phyloP scores from a whole-genome alignment of 306 rosid genomes.

The Rosa lucieae region DNA sequence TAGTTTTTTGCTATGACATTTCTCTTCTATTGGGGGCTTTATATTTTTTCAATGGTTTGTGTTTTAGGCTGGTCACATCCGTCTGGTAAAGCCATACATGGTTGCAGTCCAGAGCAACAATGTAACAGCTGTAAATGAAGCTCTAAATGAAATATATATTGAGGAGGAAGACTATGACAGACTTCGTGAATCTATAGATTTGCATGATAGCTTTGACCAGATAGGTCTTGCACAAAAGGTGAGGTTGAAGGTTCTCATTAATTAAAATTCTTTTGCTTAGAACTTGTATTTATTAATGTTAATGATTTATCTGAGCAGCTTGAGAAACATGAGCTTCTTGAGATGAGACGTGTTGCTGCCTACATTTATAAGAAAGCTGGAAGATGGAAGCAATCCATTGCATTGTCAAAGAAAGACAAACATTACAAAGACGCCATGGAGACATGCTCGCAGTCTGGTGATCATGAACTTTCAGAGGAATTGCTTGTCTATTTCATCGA shows the following conservation, averaged over 20 bases:
- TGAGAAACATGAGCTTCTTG: slow-evolving; percentile 96
- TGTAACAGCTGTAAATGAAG: slow-evolving; percentile 97
- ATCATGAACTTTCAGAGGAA: slow-evolving; percentile 92
- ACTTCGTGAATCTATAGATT: slow-evolving; percentile 88
- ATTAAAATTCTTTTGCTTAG: neutral
- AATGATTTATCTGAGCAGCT: slow-evolving; percentile 48
- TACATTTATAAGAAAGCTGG: slow-evolving; percentile 95
- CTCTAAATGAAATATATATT: slow-evolving; percentile 87
- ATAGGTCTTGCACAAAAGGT: slow-evolving; percentile 99
- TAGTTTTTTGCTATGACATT: neutral
- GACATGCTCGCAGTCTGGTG: slow-evolving; percentile 97
- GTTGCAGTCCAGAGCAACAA: slow-evolving; percentile 98
- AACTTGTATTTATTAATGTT: slow-evolving; percentile 1
- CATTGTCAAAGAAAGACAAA: slow-evolving; percentile 95
- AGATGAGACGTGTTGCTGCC: slow-evolving; percentile 98
- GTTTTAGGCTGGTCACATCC: slow-evolving; percentile 85
- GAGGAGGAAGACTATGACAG: slow-evolving; percentile 99
- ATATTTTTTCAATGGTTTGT: slow-evolving; percentile 16
- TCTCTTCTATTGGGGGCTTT: neutral
- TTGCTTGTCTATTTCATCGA: slow-evolving; percentile 91
- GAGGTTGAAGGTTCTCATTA: slow-evolving; percentile 15
- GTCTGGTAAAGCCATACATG: slow-evolving; percentile 98
- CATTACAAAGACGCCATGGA: slow-evolving; percentile 99
- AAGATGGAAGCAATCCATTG: slow-evolving; percentile 98
- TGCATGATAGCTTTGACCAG: slow-evolving; percentile 94